Evolutionary conservation across 1,284 basidiomycete genomes (phyloP), one percentile per base, ranked within the genome.

Genomic region (Naganishia cerealis): DNA sequence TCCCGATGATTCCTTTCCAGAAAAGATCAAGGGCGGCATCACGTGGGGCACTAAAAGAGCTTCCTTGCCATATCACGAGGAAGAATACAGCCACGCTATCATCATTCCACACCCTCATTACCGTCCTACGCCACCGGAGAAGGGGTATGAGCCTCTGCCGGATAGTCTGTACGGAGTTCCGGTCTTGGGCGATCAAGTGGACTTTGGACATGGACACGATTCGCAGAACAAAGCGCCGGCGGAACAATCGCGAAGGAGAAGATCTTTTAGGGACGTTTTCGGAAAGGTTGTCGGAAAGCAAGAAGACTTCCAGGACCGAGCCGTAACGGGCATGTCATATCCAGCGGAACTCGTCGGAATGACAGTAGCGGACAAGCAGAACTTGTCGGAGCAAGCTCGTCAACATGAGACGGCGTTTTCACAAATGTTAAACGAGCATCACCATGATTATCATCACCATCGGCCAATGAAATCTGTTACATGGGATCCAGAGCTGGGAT

Each of bases 401-500:
- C 61, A 46, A 5, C 21, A 40, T 13, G 26, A 46, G 16, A 16
- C 15, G 3, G n/a, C 3, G 15, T 39, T n/a, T 15, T 12, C n/a
- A 15, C 38, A 21, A 24, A 59, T 16, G 50, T 18, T 8, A 15
- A 62, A 36, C 2, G 15, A 50, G 4, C 29, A 21, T 61, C 48
- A 24, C 21, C 18, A 46, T 24, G 24, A 24, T 13, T 48, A 21
- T 18, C 50, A 46, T 18, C 24, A 26, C 12, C 16, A 42, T 40
- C 52, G 40, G 43, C 18, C 50, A 3, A 63, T 40, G 50, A 63
- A 63, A 40, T 63, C 61, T 6, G 61, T 63, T 2, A 42, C 61
- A 2, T 63, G 61, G 61, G 50, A 63, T 24, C 61, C 61, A 29
- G 39, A 63, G 26, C 50, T 63, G 42, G 61, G 50, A 8, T 63